phyloP scores from a whole-genome alignment of 2,329 filamentous ascomycete genomes.

The Alternaria sp. region DNA sequence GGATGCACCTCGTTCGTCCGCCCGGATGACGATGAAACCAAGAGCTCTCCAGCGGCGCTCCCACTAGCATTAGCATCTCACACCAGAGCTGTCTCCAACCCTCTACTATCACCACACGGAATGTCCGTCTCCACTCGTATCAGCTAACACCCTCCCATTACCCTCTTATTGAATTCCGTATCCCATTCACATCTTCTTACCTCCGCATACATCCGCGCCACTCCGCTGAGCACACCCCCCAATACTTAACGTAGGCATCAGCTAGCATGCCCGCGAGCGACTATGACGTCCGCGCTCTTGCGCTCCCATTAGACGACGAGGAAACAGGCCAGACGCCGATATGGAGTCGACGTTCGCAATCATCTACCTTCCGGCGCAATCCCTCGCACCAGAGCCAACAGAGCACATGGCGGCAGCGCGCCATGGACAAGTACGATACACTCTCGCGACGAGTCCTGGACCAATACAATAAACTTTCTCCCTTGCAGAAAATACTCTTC shows the following conservation, averaged over 20 bases:
- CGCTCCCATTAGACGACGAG: conserved; percentile 59
- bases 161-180: neutral
- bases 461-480: conserved; percentile 65
- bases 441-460: conserved; percentile 57
- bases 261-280: conserved; percentile 52
- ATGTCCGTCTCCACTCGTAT: conserved; percentile 16
- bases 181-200: conserved; percentile 6
- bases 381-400: conserved; percentile 41
- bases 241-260: neutral
- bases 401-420: conserved; percentile 50
- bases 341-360: conserved; percentile 59
- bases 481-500: conserved; percentile 69
- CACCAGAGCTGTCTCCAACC: conserved; percentile 10
- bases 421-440: conserved; percentile 55
- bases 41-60: conserved; percentile 11
- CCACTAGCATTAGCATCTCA: conserved; percentile 24
- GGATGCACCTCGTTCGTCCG: conserved; percentile 24
- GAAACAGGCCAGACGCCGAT: conserved; percentile 59
- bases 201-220: conserved; percentile 21
- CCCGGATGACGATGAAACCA: conserved; percentile 34
- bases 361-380: conserved; percentile 48
- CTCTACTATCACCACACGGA: conserved; percentile 9
- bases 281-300: conserved; percentile 63
- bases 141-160: conserved; percentile 11
- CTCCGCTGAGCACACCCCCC: conserved; percentile 15